Evolutionary conservation across 306 rosid genomes (phyloP).

Genomic region (Gastrolobium villosum): DNA sequence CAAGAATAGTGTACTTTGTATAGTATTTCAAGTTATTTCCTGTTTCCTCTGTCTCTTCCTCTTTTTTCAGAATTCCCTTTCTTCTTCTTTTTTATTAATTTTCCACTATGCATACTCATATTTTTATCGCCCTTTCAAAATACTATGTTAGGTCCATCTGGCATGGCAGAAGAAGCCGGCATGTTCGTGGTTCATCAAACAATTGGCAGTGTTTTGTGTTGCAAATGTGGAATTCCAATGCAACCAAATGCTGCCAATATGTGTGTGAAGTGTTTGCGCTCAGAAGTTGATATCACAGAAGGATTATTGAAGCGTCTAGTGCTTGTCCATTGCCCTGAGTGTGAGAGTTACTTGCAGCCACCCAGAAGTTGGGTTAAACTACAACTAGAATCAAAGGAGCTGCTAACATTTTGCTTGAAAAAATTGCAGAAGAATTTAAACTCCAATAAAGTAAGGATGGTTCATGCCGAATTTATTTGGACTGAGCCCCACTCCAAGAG

Average conservation of each 20-base stretch:
- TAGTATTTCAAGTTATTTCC: too few relatives aligned
- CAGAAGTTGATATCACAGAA: slow-evolving; percentile 72
- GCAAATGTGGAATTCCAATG: slow-evolving; percentile 74
- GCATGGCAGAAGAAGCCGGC: slow-evolving; percentile 67
- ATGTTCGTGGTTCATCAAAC: slow-evolving; percentile 66
- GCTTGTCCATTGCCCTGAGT: slow-evolving; percentile 65
- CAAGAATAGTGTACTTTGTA: too few relatives aligned
- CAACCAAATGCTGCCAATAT: slow-evolving; percentile 77
- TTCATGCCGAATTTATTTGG: slow-evolving; percentile 71
- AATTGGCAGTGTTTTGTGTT: slow-evolving; percentile 63
- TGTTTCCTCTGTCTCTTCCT: too few relatives aligned
- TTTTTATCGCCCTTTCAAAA: neutral
- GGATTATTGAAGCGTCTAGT: slow-evolving; percentile 67
- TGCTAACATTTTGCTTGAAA: slow-evolving; percentile 69
- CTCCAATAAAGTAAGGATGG: slow-evolving; percentile 64
- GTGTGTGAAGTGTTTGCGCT: slow-evolving; percentile 75
- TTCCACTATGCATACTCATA: neutral
- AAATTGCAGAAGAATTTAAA: slow-evolving; percentile 54
- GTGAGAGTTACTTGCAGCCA: slow-evolving; percentile 69
- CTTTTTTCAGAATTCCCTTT: neutral
- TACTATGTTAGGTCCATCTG: slow-evolving; percentile 21
- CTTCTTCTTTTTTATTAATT: neutral
- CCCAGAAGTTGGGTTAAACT: slow-evolving; percentile 73
- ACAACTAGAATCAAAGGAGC: slow-evolving; percentile 65
- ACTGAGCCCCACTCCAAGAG: slow-evolving; percentile 78